phyloP scores from a whole-genome alignment of 2,329 filamentous ascomycete species.

The Ilyonectria sp. region DNA sequence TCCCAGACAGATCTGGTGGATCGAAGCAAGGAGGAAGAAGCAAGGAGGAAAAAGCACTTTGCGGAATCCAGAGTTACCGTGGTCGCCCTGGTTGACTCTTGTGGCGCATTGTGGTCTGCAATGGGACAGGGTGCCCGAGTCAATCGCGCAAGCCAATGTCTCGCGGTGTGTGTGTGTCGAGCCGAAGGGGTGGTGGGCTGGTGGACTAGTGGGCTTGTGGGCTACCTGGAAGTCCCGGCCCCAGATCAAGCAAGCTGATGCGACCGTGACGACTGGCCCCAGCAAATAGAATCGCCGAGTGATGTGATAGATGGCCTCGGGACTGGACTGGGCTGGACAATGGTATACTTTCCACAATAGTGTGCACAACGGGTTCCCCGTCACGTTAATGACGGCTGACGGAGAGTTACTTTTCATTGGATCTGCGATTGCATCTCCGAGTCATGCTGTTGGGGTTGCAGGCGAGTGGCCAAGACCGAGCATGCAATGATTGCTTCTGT shows the following conservation, averaged over 20 bases:
- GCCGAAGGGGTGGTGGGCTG: constrained; percentile 15
- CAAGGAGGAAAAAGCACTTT: constrained; percentile 31
- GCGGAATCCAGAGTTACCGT: background rate
- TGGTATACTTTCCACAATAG: constrained; percentile 19
- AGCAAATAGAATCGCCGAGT: constrained; percentile 33
- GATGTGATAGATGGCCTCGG: constrained; percentile 28
- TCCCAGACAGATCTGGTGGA: constrained; percentile 44
- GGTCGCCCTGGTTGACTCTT: constrained; percentile 17
- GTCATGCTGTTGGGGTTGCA: constrained; percentile 3
- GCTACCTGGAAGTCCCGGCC: background rate
- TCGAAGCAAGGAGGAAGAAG: constrained; percentile 32
- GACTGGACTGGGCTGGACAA: constrained; percentile 10
- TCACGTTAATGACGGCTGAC: constrained; percentile 1
- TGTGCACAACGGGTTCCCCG: constrained; percentile 17
- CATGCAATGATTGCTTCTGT: constrained; percentile 14
- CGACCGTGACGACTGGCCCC: constrained; percentile 32
- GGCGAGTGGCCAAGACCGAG: constrained; percentile 5
- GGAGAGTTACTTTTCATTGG: constrained; percentile 16
- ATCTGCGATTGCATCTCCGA: constrained; percentile 27
- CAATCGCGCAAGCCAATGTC: constrained; percentile 45
- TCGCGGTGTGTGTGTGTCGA: constrained; percentile 25
- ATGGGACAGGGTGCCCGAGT: constrained; percentile 37
- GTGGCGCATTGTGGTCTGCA: constrained; percentile 38
- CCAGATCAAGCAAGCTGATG: constrained; percentile 26
- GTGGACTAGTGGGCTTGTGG: background rate